phyloP scores from a whole-genome alignment of 805 yeast species.

The Brettanomyces custersianus region DNA sequence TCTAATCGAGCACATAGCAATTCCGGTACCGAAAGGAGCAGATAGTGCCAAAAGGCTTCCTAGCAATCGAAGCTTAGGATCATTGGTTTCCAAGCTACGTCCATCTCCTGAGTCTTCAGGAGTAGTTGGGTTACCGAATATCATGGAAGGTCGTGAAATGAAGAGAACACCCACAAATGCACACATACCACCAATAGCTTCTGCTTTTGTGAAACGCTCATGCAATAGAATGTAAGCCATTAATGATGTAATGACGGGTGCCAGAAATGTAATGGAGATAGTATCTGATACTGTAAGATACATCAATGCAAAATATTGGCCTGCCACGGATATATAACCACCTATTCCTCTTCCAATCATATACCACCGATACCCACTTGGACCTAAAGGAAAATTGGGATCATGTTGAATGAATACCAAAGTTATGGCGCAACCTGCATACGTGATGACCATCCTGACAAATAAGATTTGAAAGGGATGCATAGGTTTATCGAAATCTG shows the following conservation, averaged over 20 bases:
- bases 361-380: slow-evolving; percentile 42
- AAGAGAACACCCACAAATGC: slow-evolving; percentile 71
- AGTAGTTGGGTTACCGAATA: slow-evolving; percentile 37
- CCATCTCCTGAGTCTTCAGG: background rate
- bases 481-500: slow-evolving; percentile 48
- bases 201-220: slow-evolving; percentile 58
- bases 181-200: slow-evolving; percentile 57
- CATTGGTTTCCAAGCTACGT: slow-evolving; percentile 32
- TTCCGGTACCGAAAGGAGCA: slow-evolving; percentile 63
- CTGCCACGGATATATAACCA: slow-evolving; percentile 77
- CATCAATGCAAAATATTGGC: slow-evolving; percentile 65
- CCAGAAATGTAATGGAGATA: slow-evolving; percentile 66
- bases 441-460: slow-evolving; percentile 70
- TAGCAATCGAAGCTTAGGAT: slow-evolving; percentile 40
- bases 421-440: slow-evolving; percentile 44
- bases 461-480: slow-evolving; percentile 74
- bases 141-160: slow-evolving; percentile 72
- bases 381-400: slow-evolving; percentile 64
- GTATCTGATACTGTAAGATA: slow-evolving; percentile 76
- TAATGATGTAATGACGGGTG: slow-evolving; percentile 70
- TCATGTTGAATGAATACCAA: slow-evolving; percentile 36
- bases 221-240: slow-evolving; percentile 59
- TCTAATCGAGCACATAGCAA: slow-evolving; percentile 62
- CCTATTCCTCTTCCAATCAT: slow-evolving; percentile 52
- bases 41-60: slow-evolving; percentile 57